Base-by-base conservation (phyloP, 306 rosid genomes). In the Cercis canadensis region DNA sequence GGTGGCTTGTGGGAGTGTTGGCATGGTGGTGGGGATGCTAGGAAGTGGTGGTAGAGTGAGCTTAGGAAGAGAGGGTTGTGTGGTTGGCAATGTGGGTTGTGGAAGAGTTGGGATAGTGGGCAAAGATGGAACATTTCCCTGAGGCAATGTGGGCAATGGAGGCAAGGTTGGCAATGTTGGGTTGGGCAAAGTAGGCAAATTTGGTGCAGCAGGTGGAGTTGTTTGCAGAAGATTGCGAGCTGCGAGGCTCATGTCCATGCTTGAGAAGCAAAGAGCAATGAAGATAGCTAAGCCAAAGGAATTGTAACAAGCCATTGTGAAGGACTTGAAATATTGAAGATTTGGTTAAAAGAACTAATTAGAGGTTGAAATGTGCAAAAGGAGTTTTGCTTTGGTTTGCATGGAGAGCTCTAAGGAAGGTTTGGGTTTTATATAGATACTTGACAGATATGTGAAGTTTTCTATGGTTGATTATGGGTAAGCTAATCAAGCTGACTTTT, bases 161-260 rank as follows among this genome's bases (percentile, higher is more conserved):
- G 81, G 64, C 19, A 24, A 24, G 54, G 69, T 69, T 41, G 74
- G 69, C 15, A 63, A 5, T 10, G 74, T 51, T 31, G 80, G 75
- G 0, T 57, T 72, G 16, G 82, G 61, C 69, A 65, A 47, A 65
- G 43, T 34, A 17, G 80, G 76, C 8, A 78, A 59, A 43, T 62
- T 73, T 53, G 83, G 79, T 34, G 61, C 14, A 19, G 47, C 15
- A 7, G 65, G 73, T 32, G 70, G 12, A 14, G 44, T 67, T 51
- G 85, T 56, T 40, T 76, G 85, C 57, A 81, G 18, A 4, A 81
- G 82, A 50, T 70, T 49, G 49, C 85, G 75, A 61, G 76, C 79
- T 39, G 57, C 85, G 12, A 47, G 37, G 73, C 44, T 50, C 13
- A 49, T 33, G 55, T 14, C 59, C 60, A 62, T 57, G 82, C 65